Evolutionary conservation across 257 asterid genomes (phyloP).

Genomic region (Solanum acaule): DNA sequence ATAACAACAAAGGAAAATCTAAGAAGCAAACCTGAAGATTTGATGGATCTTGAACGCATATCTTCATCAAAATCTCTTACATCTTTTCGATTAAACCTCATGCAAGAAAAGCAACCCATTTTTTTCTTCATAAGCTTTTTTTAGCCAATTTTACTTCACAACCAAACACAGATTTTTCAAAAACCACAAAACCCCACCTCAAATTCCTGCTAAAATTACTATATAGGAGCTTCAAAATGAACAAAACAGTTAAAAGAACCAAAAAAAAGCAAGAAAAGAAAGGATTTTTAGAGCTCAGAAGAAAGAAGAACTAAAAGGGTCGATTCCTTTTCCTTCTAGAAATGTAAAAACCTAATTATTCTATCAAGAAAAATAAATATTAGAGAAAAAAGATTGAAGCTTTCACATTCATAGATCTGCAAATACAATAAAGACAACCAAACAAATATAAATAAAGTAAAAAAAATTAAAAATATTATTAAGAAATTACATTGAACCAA

Average conservation of each 20-base stretch:
- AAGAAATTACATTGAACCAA: background rate
- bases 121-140: background rate
- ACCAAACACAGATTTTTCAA: background rate
- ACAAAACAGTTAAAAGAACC: background rate
- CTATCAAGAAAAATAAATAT: background rate
- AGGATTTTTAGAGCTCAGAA: background rate
- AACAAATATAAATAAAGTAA: background rate
- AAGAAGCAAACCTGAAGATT: constrained; percentile 29
- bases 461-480: background rate
- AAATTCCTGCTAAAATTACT: background rate
- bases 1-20: background rate
- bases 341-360: background rate
- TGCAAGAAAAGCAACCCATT: constrained; percentile 56
- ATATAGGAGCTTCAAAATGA: background rate
- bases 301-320: background rate
- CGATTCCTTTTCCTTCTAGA: background rate
- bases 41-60: constrained; percentile 16
- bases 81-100: constrained; percentile 19
- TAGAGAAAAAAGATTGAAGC: background rate
- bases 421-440: constrained; percentile 2
- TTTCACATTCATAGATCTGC: constrained; percentile 11
- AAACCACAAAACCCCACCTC: background rate
- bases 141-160: background rate
- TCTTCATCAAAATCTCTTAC: constrained; percentile 30
- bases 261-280: background rate